phyloP scores from a whole-genome alignment of 495 filamentous ascomycete genomes.

The Physcia stellaris region DNA sequence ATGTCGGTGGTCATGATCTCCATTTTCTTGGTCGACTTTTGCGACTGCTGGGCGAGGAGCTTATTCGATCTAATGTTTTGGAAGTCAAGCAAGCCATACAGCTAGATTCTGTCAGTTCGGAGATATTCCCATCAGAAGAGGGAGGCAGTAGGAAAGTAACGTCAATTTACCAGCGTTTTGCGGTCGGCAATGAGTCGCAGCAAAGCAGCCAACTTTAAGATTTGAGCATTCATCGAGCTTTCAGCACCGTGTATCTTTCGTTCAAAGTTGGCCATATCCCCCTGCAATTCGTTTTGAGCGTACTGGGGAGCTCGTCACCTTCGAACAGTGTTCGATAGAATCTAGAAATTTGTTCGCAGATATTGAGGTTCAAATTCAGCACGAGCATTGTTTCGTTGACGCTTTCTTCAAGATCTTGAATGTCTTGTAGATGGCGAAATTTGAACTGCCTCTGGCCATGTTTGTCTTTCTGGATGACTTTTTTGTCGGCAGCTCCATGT shows the following conservation, averaged over 20 bases:
- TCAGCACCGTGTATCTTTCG: not conserved
- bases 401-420: conserved; percentile 25
- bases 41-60: conserved; percentile 6
- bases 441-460: conserved; percentile 13
- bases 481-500: not conserved
- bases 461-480: not conserved
- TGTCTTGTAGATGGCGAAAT: conserved; percentile 23
- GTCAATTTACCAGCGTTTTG: conserved; percentile 9
- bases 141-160: not conserved
- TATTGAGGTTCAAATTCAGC: conserved; percentile 22
- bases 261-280: conserved; percentile 2
- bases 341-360: conserved; percentile 1
- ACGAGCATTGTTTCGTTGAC: conserved; percentile 23
- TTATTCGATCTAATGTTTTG: conserved; percentile 11
- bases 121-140: not conserved
- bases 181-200: conserved; percentile 7
- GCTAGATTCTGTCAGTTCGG: conserved; percentile 1
- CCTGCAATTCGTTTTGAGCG: not conserved
- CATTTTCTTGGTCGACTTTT: conserved; percentile 16
- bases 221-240: conserved; percentile 8
- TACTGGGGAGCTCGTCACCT: not conserved
- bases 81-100: conserved; percentile 9
- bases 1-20: conserved; percentile 20
- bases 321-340: not conserved
- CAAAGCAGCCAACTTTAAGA: conserved; percentile 6